Evolutionary conservation across 1,284 basidiomycete species (phyloP), one percentile per base, ranked within the genome.

Genomic region (Apiotrichum laibachii): DNA sequence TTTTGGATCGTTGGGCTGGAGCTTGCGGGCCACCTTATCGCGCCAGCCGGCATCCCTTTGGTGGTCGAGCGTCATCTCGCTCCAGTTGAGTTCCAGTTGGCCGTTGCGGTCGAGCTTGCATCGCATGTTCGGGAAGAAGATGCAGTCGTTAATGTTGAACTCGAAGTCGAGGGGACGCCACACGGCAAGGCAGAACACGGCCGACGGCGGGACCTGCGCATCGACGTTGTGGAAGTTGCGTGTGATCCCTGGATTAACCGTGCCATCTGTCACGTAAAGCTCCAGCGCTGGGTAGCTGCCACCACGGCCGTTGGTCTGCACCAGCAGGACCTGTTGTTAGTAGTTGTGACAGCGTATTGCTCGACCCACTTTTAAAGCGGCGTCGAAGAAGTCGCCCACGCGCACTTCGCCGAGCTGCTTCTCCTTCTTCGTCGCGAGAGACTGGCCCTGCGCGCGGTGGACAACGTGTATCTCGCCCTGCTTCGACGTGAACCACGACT

Each of bases 261-360:
- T 73, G 12, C 74, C 74, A 54, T 76, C 74, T 1, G 71, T 53
- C 7, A 73, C 54, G 64, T 73, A 76, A 0, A 75, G 46, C 49
- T 76, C 73, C 33, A 58, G 40, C 8, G 37, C 45, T 13, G 65
- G 62, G 15, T 34, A 50, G n/a, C 21, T 26, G 35, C 22, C 45
- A 8, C 39, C 42, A 34, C 53, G 44, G 34, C 19, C 33, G 21
- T 47, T 46, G 7, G 6, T 13, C 10, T 47, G 42, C 31, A 67
- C 58, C 42, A 59, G 33, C n/a, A 72, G 51, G 22, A 71, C 64
- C 70, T 66, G 56, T 15, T 9, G 53, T 53, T 40, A 50, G 57
- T 42, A 15, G 8, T n/a, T n/a, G 9, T 11, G 7, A 5, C 9
- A 26, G 11, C n/a, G n/a, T 9, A 2, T 22, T 15, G 21, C 0